Conservation (phyloP, 768 basidiomycete genomes). For the Hirschioporus abietinus region DNA sequence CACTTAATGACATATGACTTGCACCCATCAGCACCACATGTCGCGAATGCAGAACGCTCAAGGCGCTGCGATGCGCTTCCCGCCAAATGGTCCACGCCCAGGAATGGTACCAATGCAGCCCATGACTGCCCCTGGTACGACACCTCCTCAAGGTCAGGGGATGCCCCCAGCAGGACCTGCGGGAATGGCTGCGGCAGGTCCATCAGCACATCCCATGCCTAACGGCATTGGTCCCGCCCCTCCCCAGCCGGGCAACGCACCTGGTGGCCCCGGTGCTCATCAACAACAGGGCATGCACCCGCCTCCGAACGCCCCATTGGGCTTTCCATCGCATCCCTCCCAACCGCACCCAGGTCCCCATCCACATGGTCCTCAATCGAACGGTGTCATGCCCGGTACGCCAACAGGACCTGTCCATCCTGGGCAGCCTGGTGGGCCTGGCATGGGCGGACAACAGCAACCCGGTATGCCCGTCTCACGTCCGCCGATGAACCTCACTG, state of each 20-base stretch:
- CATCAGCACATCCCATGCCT: neutral
- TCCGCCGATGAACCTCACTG: neutral
- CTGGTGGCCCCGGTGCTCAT: neutral
- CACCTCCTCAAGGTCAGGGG: conserved; percentile 4
- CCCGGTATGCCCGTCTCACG: conserved; percentile 8
- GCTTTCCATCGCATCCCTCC: conserved; percentile 4
- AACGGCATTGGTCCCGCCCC: conserved; percentile 9
- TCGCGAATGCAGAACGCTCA: neutral
- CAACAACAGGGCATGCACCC: conserved; percentile 13
- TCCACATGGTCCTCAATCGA: conserved; percentile 11
- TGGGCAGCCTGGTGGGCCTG: conserved; percentile 9
- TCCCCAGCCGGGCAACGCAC: conserved; percentile 2
- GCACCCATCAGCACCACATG: conserved; percentile 29
- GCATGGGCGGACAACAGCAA: conserved; percentile 22
- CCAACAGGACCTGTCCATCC: conserved; percentile 8
- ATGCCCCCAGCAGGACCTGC: conserved; percentile 9
- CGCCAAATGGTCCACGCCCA: conserved; percentile 19
- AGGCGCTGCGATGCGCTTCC: conserved; percentile 6
- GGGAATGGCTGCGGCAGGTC: conserved; percentile 3
- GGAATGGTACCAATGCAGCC: conserved; percentile 20
- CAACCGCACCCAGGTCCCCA: conserved; percentile 8
- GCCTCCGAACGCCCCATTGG: conserved; percentile 10
- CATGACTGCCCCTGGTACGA: conserved; percentile 9
- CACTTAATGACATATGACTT: conserved; percentile 10
- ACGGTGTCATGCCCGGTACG: conserved; percentile 6